Conservation (phyloP, 495 filamentous ascomycete genomes). For the Penicillium argentinense region DNA sequence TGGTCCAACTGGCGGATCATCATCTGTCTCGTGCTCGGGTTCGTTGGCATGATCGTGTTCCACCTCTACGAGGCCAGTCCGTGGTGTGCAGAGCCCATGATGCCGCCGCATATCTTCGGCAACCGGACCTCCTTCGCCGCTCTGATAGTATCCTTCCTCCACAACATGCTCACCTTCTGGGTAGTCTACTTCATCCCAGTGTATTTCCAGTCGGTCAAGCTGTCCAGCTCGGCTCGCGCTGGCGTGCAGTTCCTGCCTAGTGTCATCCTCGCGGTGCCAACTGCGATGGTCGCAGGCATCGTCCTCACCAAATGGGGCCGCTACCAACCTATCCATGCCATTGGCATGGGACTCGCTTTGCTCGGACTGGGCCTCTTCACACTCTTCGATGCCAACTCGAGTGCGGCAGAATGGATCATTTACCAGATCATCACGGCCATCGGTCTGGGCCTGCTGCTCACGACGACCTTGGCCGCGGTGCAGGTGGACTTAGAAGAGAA, state of each 20-base stretch:
- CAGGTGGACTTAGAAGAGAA: slow-evolving; percentile 22
- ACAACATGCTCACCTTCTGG: slow-evolving; percentile 30
- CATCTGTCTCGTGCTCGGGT: slow-evolving; percentile 27
- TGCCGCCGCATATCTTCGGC: slow-evolving; percentile 18
- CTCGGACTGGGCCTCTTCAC: slow-evolving; percentile 45
- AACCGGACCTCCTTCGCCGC: slow-evolving; percentile 18
- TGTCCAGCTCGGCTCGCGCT: slow-evolving; percentile 17
- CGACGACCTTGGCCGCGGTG: slow-evolving; percentile 36
- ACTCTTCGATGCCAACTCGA: slow-evolving; percentile 26
- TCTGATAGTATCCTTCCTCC: slow-evolving; percentile 19
- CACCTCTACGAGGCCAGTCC: not conserved
- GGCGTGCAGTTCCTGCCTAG: slow-evolving; percentile 7
- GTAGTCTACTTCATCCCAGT: slow-evolving; percentile 47
- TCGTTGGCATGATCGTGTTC: slow-evolving; percentile 18
- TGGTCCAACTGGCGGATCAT: slow-evolving; percentile 52
- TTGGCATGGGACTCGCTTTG: slow-evolving; percentile 36
- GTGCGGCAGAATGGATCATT: slow-evolving; percentile 14
- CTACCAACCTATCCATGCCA: slow-evolving; percentile 45
- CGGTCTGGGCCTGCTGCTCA: slow-evolving; percentile 32
- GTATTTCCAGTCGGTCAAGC: slow-evolving; percentile 47
- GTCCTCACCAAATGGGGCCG: slow-evolving; percentile 38
- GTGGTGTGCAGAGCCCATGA: slow-evolving; percentile 10
- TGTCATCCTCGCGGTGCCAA: not conserved
- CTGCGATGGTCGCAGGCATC: not conserved
- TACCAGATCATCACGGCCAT: slow-evolving; percentile 30